These are phyloP conservation scores for Pseudogymnoascus sp. DNA, from an alignment of 2,329 filamentous ascomycete genomes.

Conservation along the genomic window DNA sequence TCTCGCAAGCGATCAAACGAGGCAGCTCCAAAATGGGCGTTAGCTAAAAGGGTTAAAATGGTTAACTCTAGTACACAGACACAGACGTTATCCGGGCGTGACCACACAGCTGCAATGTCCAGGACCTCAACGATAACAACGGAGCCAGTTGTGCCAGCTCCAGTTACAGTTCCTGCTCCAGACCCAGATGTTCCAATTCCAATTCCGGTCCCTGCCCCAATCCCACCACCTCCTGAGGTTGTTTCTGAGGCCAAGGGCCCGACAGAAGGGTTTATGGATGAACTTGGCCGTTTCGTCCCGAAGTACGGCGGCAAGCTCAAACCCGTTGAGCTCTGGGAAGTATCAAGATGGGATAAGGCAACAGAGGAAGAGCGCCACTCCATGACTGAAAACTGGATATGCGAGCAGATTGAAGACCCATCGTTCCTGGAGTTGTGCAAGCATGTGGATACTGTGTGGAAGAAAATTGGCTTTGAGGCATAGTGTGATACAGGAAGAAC, in stretches of 20 bases:
- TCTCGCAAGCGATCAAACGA: slow-evolving; percentile 16
- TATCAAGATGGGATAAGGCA: slow-evolving; percentile 21
- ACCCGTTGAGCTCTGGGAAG: slow-evolving; percentile 23
- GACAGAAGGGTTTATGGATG: slow-evolving; percentile 17
- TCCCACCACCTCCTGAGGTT: neutral
- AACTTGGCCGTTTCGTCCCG: slow-evolving; percentile 20
- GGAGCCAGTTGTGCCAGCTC: neutral
- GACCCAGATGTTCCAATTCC: neutral
- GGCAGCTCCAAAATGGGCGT: neutral
- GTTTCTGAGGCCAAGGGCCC: slow-evolving; percentile 1
- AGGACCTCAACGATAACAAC: neutral
- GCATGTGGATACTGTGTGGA: slow-evolving; percentile 43
- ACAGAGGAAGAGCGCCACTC: slow-evolving; percentile 33
- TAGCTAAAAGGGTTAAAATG: slow-evolving; percentile 25
- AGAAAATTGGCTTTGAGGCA: slow-evolving; percentile 37
- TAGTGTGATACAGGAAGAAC: neutral
- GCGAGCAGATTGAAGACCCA: slow-evolving; percentile 40
- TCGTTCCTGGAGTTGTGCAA: slow-evolving; percentile 43
- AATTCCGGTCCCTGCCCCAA: neutral
- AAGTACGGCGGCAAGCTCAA: slow-evolving; percentile 20
- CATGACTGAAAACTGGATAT: slow-evolving; percentile 42
- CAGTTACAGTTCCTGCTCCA: slow-evolving; percentile 9
- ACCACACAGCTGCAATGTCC: slow-evolving; percentile 13
- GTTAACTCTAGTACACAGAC: slow-evolving; percentile 26
- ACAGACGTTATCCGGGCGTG: slow-evolving; percentile 16